Conservation (phyloP, 768 basidiomycete species). For the Pholiota conissans region DNA sequence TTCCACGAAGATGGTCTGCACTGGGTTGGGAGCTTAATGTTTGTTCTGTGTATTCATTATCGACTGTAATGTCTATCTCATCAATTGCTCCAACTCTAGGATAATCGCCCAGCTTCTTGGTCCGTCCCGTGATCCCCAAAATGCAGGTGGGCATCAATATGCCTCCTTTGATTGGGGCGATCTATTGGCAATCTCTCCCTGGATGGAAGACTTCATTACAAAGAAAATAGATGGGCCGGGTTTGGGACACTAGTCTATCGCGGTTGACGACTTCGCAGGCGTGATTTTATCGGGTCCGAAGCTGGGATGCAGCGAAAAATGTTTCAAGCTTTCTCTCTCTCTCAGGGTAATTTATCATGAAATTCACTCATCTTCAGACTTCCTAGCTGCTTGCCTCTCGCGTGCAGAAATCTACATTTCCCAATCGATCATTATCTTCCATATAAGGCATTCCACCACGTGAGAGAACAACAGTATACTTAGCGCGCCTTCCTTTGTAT, state of each 20-base stretch:
- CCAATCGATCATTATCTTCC: slow-evolving; percentile 1
- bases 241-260: slow-evolving; percentile 49
- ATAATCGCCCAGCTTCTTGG: slow-evolving; percentile 60
- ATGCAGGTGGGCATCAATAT: slow-evolving; percentile 55
- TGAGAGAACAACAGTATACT: slow-evolving; percentile 4
- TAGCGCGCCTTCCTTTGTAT: slow-evolving; percentile 14
- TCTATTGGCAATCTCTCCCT: slow-evolving; percentile 71
- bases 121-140: slow-evolving; percentile 38
- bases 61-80: not conserved
- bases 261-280: not conserved
- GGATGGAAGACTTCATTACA: slow-evolving; percentile 69
- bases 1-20: slow-evolving; percentile 59
- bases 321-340: slow-evolving; percentile 2
- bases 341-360: not conserved
- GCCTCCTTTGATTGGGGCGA: slow-evolving; percentile 73
- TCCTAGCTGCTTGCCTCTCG: not conserved
- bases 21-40: slow-evolving; percentile 79
- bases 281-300: not conserved
- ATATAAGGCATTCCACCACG: slow-evolving; percentile 11
- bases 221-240: slow-evolving; percentile 70
- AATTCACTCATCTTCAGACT: not conserved
- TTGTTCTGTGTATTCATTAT: slow-evolving; percentile 19
- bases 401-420: slow-evolving; percentile 2
- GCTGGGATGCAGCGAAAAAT: not conserved
- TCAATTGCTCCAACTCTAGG: slow-evolving; percentile 35